Percentiles rank a stretch among this genome's conserved stretches.
Evolutionary conservation across 352 stramenopile genomes (phyloP).

Genomic region (Phytophthora tentaculata): DNA sequence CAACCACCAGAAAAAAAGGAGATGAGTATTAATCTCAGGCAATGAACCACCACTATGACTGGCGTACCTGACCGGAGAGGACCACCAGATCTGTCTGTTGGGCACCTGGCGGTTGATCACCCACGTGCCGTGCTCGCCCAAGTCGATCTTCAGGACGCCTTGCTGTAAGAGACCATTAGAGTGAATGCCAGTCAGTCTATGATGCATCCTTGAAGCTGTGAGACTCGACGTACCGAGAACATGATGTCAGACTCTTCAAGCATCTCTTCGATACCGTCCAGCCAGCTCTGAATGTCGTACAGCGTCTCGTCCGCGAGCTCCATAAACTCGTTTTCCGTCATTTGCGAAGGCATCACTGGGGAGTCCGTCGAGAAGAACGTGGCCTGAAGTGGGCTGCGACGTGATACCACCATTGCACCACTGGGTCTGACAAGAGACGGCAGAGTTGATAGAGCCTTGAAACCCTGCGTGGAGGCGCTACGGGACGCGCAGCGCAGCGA

Average conservation of each 20-base stretch:
- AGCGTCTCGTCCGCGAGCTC: slow-evolving; percentile 78
- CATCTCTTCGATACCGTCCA: slow-evolving; percentile 89
- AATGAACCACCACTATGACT: not conserved
- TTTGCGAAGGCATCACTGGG: slow-evolving; percentile 17
- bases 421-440: not conserved
- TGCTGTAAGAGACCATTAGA: slow-evolving; percentile 60
- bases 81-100: slow-evolving; percentile 98
- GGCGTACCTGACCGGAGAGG: slow-evolving; percentile 91
- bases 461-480: slow-evolving; percentile 2
- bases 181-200: not conserved
- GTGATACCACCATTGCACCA: not conserved
- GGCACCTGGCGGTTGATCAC: slow-evolving; percentile 98
- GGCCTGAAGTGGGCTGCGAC: slow-evolving; percentile 5
- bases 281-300: slow-evolving; percentile 75
- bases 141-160: slow-evolving; percentile 95
- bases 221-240: slow-evolving; percentile 59
- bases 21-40: not conserved
- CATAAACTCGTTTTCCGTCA: slow-evolving; percentile 84
- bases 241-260: slow-evolving; percentile 85
- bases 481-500: slow-evolving; percentile 31
- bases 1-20: not conserved
- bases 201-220: not conserved
- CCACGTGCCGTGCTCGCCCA: slow-evolving; percentile 95
- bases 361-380: slow-evolving; percentile 30
- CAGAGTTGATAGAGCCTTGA: slow-evolving; percentile 19